These are phyloP conservation scores for Paecilomyces dactylethromorphus DNA, from an alignment of 2,329 filamentous ascomycete species.

Conservation along the genomic window DNA sequence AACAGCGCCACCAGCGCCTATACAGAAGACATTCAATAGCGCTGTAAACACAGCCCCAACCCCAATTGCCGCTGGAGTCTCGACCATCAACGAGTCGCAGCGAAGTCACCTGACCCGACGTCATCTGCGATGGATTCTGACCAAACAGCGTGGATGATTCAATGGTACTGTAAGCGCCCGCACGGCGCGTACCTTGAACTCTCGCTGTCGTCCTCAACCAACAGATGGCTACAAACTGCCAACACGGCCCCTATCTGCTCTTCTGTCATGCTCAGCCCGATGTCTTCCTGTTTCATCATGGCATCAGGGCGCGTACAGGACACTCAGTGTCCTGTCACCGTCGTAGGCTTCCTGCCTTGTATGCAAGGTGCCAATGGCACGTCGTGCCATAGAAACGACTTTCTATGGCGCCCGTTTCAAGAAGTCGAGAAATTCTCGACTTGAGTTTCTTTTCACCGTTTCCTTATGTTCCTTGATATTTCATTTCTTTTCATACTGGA, in stretches of 20 bases:
- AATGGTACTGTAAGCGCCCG: slow-evolving; percentile 13
- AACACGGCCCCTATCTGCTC: slow-evolving; percentile 6
- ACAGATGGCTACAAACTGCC: not conserved
- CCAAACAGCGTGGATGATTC: not conserved
- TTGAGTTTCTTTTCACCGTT: slow-evolving; percentile 1
- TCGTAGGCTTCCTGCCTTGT: slow-evolving; percentile 14
- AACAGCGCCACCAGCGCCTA: not conserved
- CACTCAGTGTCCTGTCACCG: slow-evolving; percentile 9
- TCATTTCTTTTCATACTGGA: not conserved
- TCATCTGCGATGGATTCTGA: not conserved
- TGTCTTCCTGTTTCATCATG: slow-evolving; percentile 19
- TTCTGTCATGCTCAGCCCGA: slow-evolving; percentile 2
- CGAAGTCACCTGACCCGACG: slow-evolving; percentile 12
- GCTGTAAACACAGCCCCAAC: not conserved
- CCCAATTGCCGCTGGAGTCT: not conserved
- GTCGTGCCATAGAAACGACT: not conserved
- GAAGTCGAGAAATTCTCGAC: not conserved
- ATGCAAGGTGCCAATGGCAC: not conserved
- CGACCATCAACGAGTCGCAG: no score
- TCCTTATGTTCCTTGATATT: not conserved
- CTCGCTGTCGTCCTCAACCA: slow-evolving; percentile 6
- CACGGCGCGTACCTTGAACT: slow-evolving; percentile 14
- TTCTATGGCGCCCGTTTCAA: slow-evolving; percentile 10
- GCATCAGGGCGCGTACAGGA: slow-evolving; percentile 19
- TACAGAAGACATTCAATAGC: not conserved